Evolutionary conservation across 192 early-diverging fungal species (phyloP).

Genomic region (Pilaira anomala): DNA sequence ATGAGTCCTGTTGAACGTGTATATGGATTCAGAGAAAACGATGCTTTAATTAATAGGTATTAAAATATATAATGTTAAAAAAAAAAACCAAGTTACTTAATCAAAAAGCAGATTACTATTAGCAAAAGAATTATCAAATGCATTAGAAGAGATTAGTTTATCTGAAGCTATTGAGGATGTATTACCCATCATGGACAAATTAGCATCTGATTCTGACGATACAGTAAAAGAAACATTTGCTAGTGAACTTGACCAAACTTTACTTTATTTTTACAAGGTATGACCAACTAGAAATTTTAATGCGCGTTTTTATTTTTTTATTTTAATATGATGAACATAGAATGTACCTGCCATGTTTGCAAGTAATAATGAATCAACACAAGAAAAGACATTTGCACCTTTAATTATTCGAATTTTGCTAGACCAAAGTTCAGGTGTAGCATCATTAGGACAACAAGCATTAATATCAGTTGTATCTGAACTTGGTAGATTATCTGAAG

Average conservation of each 20-base stretch:
- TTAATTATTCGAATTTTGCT: constrained; percentile 47
- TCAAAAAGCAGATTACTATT: constrained; percentile 35
- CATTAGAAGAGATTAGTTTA: constrained; percentile 32
- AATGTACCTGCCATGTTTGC: constrained; percentile 4
- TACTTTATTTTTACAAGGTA: constrained; percentile 49
- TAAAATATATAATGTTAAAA: neutral
- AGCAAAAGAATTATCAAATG: constrained; percentile 40
- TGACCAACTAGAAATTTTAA: neutral
- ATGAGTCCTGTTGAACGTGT: constrained; percentile 11
- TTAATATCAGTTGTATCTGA: constrained; percentile 43
- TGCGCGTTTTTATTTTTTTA: neutral
- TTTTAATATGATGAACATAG: neutral
- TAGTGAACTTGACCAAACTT: constrained; percentile 42
- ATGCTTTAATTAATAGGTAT: constrained; percentile 18
- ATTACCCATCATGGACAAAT: constrained; percentile 38
- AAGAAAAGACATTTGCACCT: constrained; percentile 36
- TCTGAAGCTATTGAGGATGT: constrained; percentile 38
- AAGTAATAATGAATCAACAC: neutral
- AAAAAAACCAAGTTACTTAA: neutral
- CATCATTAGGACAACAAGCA: constrained; percentile 43
- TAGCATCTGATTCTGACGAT: constrained; percentile 43
- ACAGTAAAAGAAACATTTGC: constrained; percentile 44
- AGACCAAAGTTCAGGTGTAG: constrained; percentile 51
- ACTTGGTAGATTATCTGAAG: constrained; percentile 22
- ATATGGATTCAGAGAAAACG: neutral